Conservation (phyloP, 1,139 yeast genomes). For the Spathaspora sp. region DNA sequence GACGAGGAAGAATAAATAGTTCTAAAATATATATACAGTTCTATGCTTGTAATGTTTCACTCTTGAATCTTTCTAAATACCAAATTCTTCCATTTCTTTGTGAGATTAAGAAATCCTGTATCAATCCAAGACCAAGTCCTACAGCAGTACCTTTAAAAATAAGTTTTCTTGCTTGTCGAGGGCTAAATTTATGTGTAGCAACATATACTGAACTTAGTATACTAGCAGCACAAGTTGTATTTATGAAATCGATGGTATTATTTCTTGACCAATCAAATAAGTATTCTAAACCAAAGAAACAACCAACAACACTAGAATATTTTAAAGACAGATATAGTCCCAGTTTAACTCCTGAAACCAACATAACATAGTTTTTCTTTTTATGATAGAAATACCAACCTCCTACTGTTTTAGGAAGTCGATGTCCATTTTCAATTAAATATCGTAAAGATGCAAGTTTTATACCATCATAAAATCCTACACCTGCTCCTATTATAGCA, state of each 20-base stretch:
- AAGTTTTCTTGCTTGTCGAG: slow-evolving; percentile 47
- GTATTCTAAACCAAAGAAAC: slow-evolving; percentile 64
- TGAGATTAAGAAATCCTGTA: slow-evolving; percentile 63
- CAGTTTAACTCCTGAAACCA: slow-evolving; percentile 49
- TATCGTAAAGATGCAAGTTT: slow-evolving; percentile 57
- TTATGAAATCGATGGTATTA: slow-evolving; percentile 57
- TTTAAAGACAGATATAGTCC: slow-evolving; percentile 48
- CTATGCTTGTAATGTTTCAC: neutral
- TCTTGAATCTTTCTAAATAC: slow-evolving; percentile 43
- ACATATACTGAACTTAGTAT: slow-evolving; percentile 41
- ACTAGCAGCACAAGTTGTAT: slow-evolving; percentile 58
- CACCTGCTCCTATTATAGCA: slow-evolving; percentile 55
- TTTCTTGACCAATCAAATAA: slow-evolving; percentile 50
- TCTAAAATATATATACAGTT: neutral
- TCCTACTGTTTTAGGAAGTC: slow-evolving; percentile 74
- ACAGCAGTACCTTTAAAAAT: slow-evolving; percentile 54
- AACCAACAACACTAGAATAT: slow-evolving; percentile 46
- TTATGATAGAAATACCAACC: slow-evolving; percentile 92
- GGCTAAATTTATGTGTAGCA: slow-evolving; percentile 41
- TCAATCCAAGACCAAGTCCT: slow-evolving; percentile 60
- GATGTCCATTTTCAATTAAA: slow-evolving; percentile 78
- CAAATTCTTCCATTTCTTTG: slow-evolving; percentile 62
- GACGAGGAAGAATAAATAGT: slow-evolving; percentile 40
- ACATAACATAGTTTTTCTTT: slow-evolving; percentile 75
- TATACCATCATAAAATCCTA: slow-evolving; percentile 67